Base-by-base conservation (phyloP, 2,329 filamentous ascomycete species). In the Phialophora expanda region DNA sequence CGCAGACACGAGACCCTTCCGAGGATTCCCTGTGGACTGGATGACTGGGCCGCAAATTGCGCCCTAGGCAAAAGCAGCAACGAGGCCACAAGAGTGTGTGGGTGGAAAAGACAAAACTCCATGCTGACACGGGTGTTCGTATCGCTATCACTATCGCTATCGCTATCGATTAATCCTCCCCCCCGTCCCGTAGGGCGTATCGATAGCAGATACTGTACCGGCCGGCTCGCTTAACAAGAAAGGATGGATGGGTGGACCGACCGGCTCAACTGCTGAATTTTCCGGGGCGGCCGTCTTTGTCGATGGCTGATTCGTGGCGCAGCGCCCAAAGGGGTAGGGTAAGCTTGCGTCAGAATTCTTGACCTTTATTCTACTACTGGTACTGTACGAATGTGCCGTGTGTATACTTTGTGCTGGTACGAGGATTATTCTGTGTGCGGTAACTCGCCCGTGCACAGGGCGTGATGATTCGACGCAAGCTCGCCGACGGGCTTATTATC, bases 121-220 rank as follows among this genome's bases (percentile, higher is more conserved):
- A 44, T 44, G 20, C 48, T 53, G 48, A 53, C 48, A 53, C 48
- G 0, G 20, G 9, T 8, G 22, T 22, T 53, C 20, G n/a, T 51
- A 51, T 51, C 22, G 48, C n/a, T 53, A 53, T 26, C 48, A 11
- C 48, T 53, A 53, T 53, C 48, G 48, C n/a, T 53, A 53, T 26
- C 48, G 22, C 48, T 53, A 53, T 53, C 48, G 48, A 53, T 53
- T 26, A 53, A 9, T 53, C 38, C 30, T 4, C 11, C 9, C 9
- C 30, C 30, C 30, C 30, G 7, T 32, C 30, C 8, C 32, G 9
- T 34, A 12, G 12, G 32, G 38, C 14, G 14, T 44, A 44, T 44
- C 38, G 38, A 44, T 44, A 44, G 38, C 38, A 53, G 48, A 26
- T 53, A 53, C 9, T 34, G 32, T 3, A 34, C 3, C 32, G 32